phyloP scores from a whole-genome alignment of 2,329 filamentous ascomycete species.

The Colletotrichum scovillei region DNA sequence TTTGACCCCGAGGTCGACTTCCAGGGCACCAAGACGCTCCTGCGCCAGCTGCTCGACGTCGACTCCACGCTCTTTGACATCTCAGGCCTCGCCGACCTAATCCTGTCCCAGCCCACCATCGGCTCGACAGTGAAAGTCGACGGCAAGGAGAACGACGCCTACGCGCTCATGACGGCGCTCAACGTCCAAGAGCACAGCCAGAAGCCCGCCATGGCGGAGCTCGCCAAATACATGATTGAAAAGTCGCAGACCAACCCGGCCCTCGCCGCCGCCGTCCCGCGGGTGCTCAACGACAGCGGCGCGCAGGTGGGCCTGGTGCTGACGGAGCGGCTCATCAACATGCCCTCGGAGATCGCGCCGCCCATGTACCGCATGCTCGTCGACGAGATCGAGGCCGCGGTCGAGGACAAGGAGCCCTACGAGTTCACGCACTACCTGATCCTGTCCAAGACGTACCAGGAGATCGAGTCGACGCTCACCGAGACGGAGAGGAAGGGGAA shows the following conservation, averaged over 20 bases:
- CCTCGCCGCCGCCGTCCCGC: conserved; percentile 64
- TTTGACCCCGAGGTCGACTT: conserved; percentile 91
- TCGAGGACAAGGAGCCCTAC: conserved; percentile 93
- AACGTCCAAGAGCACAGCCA: conserved; percentile 84
- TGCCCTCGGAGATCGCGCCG: conserved; percentile 91
- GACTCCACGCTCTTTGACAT: conserved; percentile 89
- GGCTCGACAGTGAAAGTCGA: conserved; percentile 98
- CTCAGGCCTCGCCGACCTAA: conserved; percentile 85
- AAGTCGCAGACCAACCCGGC: conserved; percentile 65
- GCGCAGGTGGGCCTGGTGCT: conserved; percentile 84
- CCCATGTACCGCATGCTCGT: conserved; percentile 95
- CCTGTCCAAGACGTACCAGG: conserved; percentile 90
- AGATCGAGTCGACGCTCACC: conserved; percentile 82
- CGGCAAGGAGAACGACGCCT: conserved; percentile 90
- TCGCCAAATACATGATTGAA: conserved; percentile 77
- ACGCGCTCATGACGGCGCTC: conserved; percentile 89
- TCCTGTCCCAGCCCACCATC: conserved; percentile 86
- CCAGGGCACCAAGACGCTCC: conserved; percentile 89
- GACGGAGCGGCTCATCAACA: conserved; percentile 95
- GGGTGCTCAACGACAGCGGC: conserved; percentile 63
- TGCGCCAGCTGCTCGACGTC: conserved; percentile 92
- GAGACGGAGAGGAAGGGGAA: conserved; percentile 74
- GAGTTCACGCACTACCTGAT: conserved; percentile 93
- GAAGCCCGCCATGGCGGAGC: conserved; percentile 76
- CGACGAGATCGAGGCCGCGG: conserved; percentile 89